Evolutionary conservation across 148 eudicot genomes (phyloP).

Genomic region (Rhododendron henanense): DNA sequence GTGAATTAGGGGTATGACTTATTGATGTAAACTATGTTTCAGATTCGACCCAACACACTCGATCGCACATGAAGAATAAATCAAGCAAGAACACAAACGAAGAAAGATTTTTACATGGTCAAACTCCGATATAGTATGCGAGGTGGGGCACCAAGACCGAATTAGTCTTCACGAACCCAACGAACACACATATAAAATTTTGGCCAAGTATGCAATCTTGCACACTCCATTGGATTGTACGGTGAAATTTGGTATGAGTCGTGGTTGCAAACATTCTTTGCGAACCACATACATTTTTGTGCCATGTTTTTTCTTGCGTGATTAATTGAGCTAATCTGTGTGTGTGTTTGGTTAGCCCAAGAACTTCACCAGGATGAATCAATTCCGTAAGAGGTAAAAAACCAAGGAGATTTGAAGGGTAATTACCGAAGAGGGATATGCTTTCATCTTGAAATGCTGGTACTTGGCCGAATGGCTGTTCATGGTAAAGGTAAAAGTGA

Average conservation of each 20-base stretch:
- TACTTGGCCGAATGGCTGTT: constrained; percentile 89
- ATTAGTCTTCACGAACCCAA: background rate
- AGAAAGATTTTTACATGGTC: background rate
- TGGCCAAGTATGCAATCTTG: background rate
- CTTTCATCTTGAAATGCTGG: constrained; percentile 81
- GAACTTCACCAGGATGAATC: background rate
- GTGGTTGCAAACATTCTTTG: background rate
- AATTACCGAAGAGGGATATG: constrained; percentile 72
- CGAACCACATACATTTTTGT: background rate
- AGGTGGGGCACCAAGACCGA: background rate
- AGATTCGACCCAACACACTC: background rate
- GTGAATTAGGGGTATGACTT: background rate
- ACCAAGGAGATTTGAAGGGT: background rate
- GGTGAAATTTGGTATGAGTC: background rate
- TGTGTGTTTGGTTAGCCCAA: background rate
- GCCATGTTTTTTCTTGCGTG: background rate
- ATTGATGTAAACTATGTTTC: background rate
- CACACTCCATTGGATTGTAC: background rate
- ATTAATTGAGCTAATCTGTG: background rate
- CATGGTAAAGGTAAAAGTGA: background rate
- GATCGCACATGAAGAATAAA: background rate
- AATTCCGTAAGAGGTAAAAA: background rate
- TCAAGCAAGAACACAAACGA: background rate
- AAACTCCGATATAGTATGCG: background rate
- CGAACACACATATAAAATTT: background rate